Conservation (phyloP, 2,329 filamentous ascomycete genomes). For the Epichloe scottii region DNA sequence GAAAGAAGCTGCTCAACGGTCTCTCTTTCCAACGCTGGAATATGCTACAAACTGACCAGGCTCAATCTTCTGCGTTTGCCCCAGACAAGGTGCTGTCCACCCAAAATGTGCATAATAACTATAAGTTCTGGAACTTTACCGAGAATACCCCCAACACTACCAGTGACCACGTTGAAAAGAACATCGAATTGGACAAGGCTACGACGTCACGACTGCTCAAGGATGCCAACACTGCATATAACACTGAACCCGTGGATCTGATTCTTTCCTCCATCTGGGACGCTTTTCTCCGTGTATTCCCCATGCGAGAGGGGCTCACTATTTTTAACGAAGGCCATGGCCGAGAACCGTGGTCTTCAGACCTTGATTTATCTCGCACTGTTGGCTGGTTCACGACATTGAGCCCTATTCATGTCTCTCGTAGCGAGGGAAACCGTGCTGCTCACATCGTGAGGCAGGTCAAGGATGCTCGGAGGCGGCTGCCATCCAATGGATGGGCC, state of each 20-base stretch:
- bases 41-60: constrained; percentile 20
- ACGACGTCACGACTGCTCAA: constrained; percentile 5
- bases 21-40: constrained; percentile 24
- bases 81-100: background rate
- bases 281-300: constrained; percentile 18
- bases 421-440: background rate
- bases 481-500: constrained; percentile 2
- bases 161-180: constrained; percentile 1
- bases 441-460: background rate
- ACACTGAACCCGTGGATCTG: constrained; percentile 21
- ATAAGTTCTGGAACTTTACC: constrained; percentile 2
- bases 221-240: constrained; percentile 11
- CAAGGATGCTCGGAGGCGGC: background rate
- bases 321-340: constrained; percentile 13
- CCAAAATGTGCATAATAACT: background rate
- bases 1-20: constrained; percentile 6
- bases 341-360: constrained; percentile 18
- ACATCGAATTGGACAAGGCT: background rate
- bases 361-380: constrained; percentile 19
- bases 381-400: constrained; percentile 28
- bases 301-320: constrained; percentile 16
- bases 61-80: background rate
- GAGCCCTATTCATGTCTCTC: constrained; percentile 13
- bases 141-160: background rate
- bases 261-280: constrained; percentile 17